Conservation (phyloP, 2,329 filamentous ascomycete species). For the Mariannaea sp. region DNA sequence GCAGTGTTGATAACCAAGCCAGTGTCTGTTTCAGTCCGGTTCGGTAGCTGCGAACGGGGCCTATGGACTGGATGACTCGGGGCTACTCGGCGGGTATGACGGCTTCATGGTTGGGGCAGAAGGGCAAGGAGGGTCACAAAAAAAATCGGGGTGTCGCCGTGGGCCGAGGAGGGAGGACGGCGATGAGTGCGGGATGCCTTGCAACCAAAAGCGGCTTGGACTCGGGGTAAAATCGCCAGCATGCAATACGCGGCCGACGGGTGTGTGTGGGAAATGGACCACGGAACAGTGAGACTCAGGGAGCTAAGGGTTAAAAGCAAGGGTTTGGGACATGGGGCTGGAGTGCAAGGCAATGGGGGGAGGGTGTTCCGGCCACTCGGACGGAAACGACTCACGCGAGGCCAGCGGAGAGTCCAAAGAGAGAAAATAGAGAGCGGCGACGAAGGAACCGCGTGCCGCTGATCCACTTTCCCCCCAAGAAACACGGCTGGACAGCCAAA, state of each 20-base stretch:
- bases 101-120: slow-evolving; percentile 14
- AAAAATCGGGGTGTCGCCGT: slow-evolving; percentile 32
- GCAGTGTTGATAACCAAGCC: background rate
- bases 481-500: slow-evolving; percentile 8
- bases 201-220: slow-evolving; percentile 21
- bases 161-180: slow-evolving; percentile 27
- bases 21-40: slow-evolving; percentile 3
- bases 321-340: slow-evolving; percentile 25
- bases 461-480: slow-evolving; percentile 25
- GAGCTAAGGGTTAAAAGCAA: slow-evolving; percentile 20
- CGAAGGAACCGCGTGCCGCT: slow-evolving; percentile 25
- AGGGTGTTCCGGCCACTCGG: slow-evolving; percentile 26
- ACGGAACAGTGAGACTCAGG: slow-evolving; percentile 14
- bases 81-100: slow-evolving; percentile 15
- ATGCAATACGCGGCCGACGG: slow-evolving; percentile 24
- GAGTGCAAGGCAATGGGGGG: slow-evolving; percentile 18
- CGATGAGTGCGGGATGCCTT: slow-evolving; percentile 27
- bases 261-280: slow-evolving; percentile 29
- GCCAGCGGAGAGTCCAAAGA: slow-evolving; percentile 24
- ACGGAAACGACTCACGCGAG: slow-evolving; percentile 22
- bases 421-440: slow-evolving; percentile 24
- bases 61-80: slow-evolving; percentile 10
- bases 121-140: slow-evolving; percentile 11
- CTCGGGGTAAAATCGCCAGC: slow-evolving; percentile 19
- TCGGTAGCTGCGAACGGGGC: slow-evolving; percentile 1